These are phyloP conservation scores for Rubia peregrina DNA, from an alignment of 305 asterid species.

Conservation along the genomic window DNA sequence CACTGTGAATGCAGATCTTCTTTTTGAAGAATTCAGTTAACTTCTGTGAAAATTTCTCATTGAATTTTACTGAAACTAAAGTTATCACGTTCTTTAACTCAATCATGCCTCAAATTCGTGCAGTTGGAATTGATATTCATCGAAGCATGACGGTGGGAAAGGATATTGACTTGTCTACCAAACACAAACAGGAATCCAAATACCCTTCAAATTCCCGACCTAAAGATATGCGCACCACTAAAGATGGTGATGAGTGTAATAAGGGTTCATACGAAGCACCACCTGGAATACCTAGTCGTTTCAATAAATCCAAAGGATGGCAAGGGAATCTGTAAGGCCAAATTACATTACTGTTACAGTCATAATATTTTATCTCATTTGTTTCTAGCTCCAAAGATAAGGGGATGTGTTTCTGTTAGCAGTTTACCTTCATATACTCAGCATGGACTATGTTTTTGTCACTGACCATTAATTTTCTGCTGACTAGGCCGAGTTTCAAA, in stretches of 20 bases:
- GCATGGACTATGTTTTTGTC: background rate
- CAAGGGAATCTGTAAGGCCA: slow-evolving; percentile 49
- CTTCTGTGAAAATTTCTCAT: slow-evolving; percentile 19
- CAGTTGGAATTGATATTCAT: slow-evolving; percentile 92
- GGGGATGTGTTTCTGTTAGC: background rate
- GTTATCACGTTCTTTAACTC: slow-evolving; percentile 18
- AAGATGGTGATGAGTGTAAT: slow-evolving; percentile 21
- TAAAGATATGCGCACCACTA: slow-evolving; percentile 34
- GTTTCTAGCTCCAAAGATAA: background rate
- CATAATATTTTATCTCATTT: background rate
- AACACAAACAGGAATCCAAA: slow-evolving; percentile 33
- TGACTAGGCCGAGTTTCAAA: slow-evolving; percentile 85
- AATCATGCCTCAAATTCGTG: slow-evolving; percentile 22
- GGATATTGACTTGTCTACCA: slow-evolving; percentile 29
- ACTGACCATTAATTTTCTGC: slow-evolving; percentile 23
- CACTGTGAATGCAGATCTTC: slow-evolving; percentile 76
- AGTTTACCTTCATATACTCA: too few relatives aligned
- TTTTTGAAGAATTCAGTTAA: slow-evolving; percentile 74
- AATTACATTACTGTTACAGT: background rate
- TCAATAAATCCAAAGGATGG: slow-evolving; percentile 31
- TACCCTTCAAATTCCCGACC: slow-evolving; percentile 33
- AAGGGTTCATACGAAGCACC: slow-evolving; percentile 31
- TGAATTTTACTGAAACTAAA: slow-evolving; percentile 12
- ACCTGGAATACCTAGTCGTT: slow-evolving; percentile 25
- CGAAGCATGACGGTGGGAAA: slow-evolving; percentile 57